Conservation (phyloP, 495 filamentous ascomycete genomes). For the Niebla homalea region DNA sequence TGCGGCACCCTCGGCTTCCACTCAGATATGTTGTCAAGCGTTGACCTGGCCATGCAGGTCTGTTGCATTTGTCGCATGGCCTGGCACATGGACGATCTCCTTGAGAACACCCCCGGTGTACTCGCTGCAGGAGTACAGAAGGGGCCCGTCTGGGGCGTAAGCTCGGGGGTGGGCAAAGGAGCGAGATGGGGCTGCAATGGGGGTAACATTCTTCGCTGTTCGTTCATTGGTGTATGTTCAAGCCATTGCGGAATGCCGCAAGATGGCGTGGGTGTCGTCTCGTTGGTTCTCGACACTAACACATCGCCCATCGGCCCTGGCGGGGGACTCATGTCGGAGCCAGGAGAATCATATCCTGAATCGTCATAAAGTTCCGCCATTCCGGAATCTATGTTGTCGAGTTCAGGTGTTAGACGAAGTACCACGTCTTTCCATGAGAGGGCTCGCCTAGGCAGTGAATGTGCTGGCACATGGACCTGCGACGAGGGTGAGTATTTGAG, state of each 20-base stretch:
- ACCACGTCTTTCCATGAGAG: conserved; percentile 64
- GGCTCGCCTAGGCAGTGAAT: conserved; percentile 27
- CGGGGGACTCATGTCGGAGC: conserved; percentile 17
- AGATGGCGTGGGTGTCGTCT: conserved; percentile 33
- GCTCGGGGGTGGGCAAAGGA: conserved; percentile 62
- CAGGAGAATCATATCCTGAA: conserved; percentile 13
- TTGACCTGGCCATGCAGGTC: conserved; percentile 50
- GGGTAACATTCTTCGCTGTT: conserved; percentile 26
- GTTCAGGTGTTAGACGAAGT: conserved; percentile 61
- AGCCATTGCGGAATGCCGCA: conserved; percentile 40
- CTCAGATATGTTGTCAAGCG: conserved; percentile 37
- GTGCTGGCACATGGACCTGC: conserved; percentile 45
- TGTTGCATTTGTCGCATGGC: conserved; percentile 69
- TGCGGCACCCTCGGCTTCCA: conserved; percentile 38
- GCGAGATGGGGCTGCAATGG: conserved; percentile 42
- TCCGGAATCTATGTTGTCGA: conserved; percentile 46
- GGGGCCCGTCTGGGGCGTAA: conserved; percentile 64
- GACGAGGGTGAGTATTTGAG: conserved; percentile 64
- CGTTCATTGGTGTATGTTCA: conserved; percentile 38
- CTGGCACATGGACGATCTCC: conserved; percentile 56
- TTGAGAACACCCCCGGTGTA: conserved; percentile 39
- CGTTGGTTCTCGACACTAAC: conserved; percentile 23
- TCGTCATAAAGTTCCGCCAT: conserved; percentile 23
- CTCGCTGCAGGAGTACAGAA: conserved; percentile 87
- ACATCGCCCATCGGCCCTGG: conserved; percentile 11